Percentiles rank a stretch among this genome's conserved stretches.
These are phyloP conservation scores for Gomphus bonarii DNA, from an alignment of 1,284 basidiomycete species.

Conservation along the genomic window DNA sequence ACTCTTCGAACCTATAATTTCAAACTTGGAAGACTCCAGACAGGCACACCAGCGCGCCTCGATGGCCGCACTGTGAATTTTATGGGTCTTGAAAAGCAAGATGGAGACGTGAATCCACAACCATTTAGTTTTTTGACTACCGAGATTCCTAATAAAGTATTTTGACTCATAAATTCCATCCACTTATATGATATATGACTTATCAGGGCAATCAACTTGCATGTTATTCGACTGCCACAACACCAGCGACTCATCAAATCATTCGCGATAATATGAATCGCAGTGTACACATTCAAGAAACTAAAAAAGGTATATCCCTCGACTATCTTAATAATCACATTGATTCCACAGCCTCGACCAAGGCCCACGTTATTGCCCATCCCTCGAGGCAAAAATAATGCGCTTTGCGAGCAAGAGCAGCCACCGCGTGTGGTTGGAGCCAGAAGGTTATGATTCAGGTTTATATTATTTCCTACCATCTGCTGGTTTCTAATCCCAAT, in stretches of 20 bases:
- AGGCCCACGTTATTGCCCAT: slow-evolving; percentile 89
- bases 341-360: background rate
- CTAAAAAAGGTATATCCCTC: slow-evolving; percentile 55
- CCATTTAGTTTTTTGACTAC: slow-evolving; percentile 48
- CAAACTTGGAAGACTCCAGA: slow-evolving; percentile 74
- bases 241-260: slow-evolving; percentile 59
- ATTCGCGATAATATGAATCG: slow-evolving; percentile 65
- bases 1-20: slow-evolving; percentile 72
- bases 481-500: background rate
- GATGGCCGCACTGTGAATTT: slow-evolving; percentile 65
- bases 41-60: slow-evolving; percentile 81
- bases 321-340: background rate
- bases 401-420: slow-evolving; percentile 64
- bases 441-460: slow-evolving; percentile 84
- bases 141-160: slow-evolving; percentile 31
- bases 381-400: slow-evolving; percentile 78
- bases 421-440: slow-evolving; percentile 84
- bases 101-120: slow-evolving; percentile 46
- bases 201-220: slow-evolving; percentile 56
- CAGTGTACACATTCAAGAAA: slow-evolving; percentile 79
- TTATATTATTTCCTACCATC: slow-evolving; percentile 9
- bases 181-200: background rate
- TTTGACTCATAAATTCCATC: background rate
- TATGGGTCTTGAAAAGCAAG: slow-evolving; percentile 42
- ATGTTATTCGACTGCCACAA: slow-evolving; percentile 72